phyloP scores from a whole-genome alignment of 1,139 yeast species.

The Yamadazyma triangularis region DNA sequence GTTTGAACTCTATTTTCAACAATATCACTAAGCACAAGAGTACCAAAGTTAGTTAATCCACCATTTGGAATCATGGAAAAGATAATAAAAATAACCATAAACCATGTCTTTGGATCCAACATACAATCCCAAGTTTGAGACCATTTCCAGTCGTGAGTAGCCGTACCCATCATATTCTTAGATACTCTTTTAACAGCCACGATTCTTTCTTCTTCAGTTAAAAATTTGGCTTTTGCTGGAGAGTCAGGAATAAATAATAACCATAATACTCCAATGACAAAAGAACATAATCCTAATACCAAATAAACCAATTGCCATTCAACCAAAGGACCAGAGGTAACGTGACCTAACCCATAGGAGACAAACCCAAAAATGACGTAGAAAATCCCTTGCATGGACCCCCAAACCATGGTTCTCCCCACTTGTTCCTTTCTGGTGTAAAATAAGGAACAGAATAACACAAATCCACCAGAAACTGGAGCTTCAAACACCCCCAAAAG shows the following conservation, averaged over 20 bases:
- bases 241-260: constrained; percentile 34
- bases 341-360: constrained; percentile 33
- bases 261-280: constrained; percentile 21
- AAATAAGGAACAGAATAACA: constrained; percentile 20
- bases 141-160: constrained; percentile 16
- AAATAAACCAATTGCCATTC: constrained; percentile 31
- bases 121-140: constrained; percentile 23
- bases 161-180: constrained; percentile 22
- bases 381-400: constrained; percentile 26
- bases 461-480: constrained; percentile 29
- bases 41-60: constrained; percentile 23
- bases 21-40: constrained; percentile 22
- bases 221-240: constrained; percentile 36
- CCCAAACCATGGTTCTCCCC: constrained; percentile 26
- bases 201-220: constrained; percentile 32
- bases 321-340: constrained; percentile 15
- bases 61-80: constrained; percentile 28
- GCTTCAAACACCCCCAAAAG: constrained; percentile 37
- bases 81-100: no score
- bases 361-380: constrained; percentile 28
- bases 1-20: constrained; percentile 22
- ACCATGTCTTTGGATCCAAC: constrained; percentile 18
- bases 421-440: constrained; percentile 29
- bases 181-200: constrained; percentile 20
- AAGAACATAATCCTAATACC: constrained; percentile 42